A percentile compares a stretch with the other conserved stretches of the same genome.
Conservation (phyloP, 768 basidiomycete species). For the Sporobolomyces roseus region DNA sequence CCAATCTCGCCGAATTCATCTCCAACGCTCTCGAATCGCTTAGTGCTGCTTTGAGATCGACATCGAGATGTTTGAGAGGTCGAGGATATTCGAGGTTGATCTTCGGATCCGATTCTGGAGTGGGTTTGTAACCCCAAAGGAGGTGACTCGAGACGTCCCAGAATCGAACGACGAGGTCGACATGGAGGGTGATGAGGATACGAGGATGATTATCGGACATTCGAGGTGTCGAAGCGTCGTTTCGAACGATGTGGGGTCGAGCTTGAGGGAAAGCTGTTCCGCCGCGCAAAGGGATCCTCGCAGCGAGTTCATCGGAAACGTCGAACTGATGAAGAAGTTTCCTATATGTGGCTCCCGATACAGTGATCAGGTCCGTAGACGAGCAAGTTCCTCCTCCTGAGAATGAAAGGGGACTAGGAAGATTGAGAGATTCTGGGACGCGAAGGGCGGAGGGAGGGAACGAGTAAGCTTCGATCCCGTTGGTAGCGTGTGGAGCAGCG, state of each 20-base stretch:
- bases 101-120: neutral
- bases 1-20: slow-evolving; percentile 46
- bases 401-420: slow-evolving; percentile 38
- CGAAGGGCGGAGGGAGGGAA: slow-evolving; percentile 62
- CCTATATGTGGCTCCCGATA: slow-evolving; percentile 19
- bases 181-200: slow-evolving; percentile 62
- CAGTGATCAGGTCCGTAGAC: neutral
- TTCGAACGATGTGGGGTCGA: slow-evolving; percentile 44
- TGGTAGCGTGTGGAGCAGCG: slow-evolving; percentile 49
- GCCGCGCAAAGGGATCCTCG: slow-evolving; percentile 41
- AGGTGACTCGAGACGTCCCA: slow-evolving; percentile 71
- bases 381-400: slow-evolving; percentile 34
- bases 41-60: slow-evolving; percentile 53
- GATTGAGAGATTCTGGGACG: slow-evolving; percentile 38
- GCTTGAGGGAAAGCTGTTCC: slow-evolving; percentile 52
- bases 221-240: slow-evolving; percentile 49
- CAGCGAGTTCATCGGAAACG: neutral
- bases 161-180: slow-evolving; percentile 65
- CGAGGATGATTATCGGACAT: slow-evolving; percentile 56
- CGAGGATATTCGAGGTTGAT: slow-evolving; percentile 58
- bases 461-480: slow-evolving; percentile 61
- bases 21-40: slow-evolving; percentile 17
- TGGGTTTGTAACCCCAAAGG: slow-evolving; percentile 51
- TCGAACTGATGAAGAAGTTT: slow-evolving; percentile 35
- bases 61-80: slow-evolving; percentile 60